Percentiles rank a stretch among this genome's conserved stretches.
Evolutionary conservation across 2,329 filamentous ascomycete species (phyloP).

Genomic region (Elsinoe batatas): DNA sequence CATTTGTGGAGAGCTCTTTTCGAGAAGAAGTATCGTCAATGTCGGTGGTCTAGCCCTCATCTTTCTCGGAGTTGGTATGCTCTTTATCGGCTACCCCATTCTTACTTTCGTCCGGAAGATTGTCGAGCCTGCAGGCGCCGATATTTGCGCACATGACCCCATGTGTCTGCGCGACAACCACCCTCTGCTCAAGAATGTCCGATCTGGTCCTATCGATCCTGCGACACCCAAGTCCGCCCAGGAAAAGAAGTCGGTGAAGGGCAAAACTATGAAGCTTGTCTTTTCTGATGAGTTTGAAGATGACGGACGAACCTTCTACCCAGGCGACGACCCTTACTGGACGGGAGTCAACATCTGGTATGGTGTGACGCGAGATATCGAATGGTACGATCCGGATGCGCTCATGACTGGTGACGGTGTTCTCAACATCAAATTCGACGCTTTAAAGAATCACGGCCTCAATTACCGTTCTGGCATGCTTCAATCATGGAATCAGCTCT

Average conservation of each 20-base stretch:
- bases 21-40: slow-evolving; percentile 53
- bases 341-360: slow-evolving; percentile 46
- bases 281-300: slow-evolving; percentile 50
- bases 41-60: slow-evolving; percentile 53
- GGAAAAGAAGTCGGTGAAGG: slow-evolving; percentile 37
- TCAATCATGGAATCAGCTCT: slow-evolving; percentile 45
- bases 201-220: slow-evolving; percentile 41
- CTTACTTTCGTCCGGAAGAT: slow-evolving; percentile 48
- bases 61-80: slow-evolving; percentile 48
- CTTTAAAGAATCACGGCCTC: slow-evolving; percentile 37
- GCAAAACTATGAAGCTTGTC: slow-evolving; percentile 39
- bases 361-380: slow-evolving; percentile 41
- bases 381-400: slow-evolving; percentile 45
- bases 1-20: slow-evolving; percentile 51
- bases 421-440: slow-evolving; percentile 37
- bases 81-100: slow-evolving; percentile 62
- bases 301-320: slow-evolving; percentile 44
- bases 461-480: slow-evolving; percentile 43
- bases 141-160: slow-evolving; percentile 34
- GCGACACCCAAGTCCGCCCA: slow-evolving; percentile 40
- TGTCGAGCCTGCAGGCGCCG: slow-evolving; percentile 24
- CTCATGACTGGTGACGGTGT: slow-evolving; percentile 40
- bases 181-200: slow-evolving; percentile 39
- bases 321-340: slow-evolving; percentile 49
- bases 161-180: slow-evolving; percentile 41